Base-by-base conservation (phyloP, 306 rosid species). In the Ormosia emarginata region DNA sequence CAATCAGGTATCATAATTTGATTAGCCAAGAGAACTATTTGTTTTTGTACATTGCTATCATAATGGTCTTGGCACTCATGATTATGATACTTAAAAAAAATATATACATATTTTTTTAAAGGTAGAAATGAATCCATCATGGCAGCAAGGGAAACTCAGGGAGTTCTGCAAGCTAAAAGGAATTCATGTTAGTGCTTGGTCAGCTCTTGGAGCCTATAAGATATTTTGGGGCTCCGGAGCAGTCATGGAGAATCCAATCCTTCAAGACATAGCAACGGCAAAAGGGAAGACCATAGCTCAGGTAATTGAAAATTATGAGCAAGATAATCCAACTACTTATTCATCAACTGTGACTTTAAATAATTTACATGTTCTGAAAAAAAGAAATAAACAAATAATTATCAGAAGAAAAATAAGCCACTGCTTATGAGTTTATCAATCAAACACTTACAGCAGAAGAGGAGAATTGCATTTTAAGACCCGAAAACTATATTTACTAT, bases 161-260 rank as follows among this genome's bases (percentile, higher is more conserved):
- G 85, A 82, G 10, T 82, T 84, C 80, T 87, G 90, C 74, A 75
- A 75, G 37, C 59, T 85, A 79, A 87, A 64, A 66, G 88, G 81
- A 11, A 85, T 87, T 75, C 90, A 85, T 79, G 87, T 88, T 7
- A 82, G 91, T 85, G 91, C 91, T 52, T 88, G 91, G 91, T 85
- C 91, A 64, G 34, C 91, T 5, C 88, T 88, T 11, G 88, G 91
- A 50, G 88, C 91, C 41, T 82, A 88, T 59, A 82, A 76, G 33
- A 68, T 75, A 33, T 18, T 44, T 71, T 88, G 91, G 91, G 91
- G 91, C 34, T 82, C 91, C 33, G 85, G 85, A 30, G 89, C 89
- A 17, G 89, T 88, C 18, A 80, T 88, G 87, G 89, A 88, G 68
- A 88, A 77, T 72, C 84, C 82, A 65, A 67, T 85, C 59, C 85